Conservation (phyloP, 352 stramenopile species). For the Globisporangium echinulatum region DNA sequence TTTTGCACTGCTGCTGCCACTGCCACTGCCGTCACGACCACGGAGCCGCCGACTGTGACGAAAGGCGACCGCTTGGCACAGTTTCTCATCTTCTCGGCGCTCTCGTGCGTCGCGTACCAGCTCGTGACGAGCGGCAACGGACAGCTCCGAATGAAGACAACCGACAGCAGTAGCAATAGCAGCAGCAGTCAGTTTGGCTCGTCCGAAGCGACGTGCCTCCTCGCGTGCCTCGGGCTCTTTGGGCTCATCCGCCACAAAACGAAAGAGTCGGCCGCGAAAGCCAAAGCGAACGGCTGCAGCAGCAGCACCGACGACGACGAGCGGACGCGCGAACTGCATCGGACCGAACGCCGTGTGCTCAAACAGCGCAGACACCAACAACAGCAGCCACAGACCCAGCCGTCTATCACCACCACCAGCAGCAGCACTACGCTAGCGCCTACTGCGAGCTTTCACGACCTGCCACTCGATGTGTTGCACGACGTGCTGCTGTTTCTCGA, state of each 20-base stretch:
- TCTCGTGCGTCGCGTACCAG: constrained; percentile 55
- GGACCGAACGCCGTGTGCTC: constrained; percentile 12
- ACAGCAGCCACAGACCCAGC: background rate
- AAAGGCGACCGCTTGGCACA: constrained; percentile 50
- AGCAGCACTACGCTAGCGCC: background rate
- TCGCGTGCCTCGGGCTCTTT: constrained; percentile 58
- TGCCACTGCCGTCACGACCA: background rate
- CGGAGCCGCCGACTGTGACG: constrained; percentile 20
- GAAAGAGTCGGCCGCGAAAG: constrained; percentile 17
- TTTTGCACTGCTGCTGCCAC: too few species aligned
- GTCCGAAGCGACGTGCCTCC: constrained; percentile 52
- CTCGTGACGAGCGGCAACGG: constrained; percentile 19
- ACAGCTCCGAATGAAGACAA: constrained; percentile 14
- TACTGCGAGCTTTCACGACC: constrained; percentile 8
- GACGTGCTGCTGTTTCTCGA: constrained; percentile 52
- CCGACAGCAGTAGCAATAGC: background rate
- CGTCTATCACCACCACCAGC: background rate
- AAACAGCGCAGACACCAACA: constrained; percentile 2
- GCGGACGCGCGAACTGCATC: constrained; percentile 14
- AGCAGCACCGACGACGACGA: constrained; percentile 2
- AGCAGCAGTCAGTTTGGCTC: constrained; percentile 22
- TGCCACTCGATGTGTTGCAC: constrained; percentile 38
- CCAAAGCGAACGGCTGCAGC: constrained; percentile 1
- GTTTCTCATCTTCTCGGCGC: constrained; percentile 48
- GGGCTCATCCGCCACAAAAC: constrained; percentile 51